Conservation (phyloP, 306 rosid genomes). For the Prunus salicina region DNA sequence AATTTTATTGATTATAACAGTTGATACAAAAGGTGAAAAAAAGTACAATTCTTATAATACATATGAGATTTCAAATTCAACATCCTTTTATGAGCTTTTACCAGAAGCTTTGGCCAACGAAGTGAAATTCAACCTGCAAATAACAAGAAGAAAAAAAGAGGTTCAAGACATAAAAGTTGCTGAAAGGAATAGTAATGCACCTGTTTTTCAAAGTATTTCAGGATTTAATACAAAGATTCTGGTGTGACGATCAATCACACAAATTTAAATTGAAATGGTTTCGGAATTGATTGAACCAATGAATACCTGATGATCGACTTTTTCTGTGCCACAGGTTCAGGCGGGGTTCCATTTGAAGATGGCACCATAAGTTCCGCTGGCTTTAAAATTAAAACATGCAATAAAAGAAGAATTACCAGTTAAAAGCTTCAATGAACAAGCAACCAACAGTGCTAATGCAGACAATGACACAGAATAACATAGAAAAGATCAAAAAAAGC, state of each 20-base stretch:
- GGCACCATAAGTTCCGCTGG: slow-evolving; percentile 71
- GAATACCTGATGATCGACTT: slow-evolving; percentile 79
- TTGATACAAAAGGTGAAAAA: slow-evolving; percentile 26
- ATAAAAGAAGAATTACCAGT: slow-evolving; percentile 3
- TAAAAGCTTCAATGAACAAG: slow-evolving; percentile 23
- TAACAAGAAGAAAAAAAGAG: not conserved
- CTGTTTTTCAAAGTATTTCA: not conserved
- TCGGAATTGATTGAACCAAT: not conserved
- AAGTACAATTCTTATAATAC: slow-evolving; percentile 5
- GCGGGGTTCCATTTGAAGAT: slow-evolving; percentile 29
- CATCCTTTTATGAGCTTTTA: slow-evolving; percentile 44
- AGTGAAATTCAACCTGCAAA: slow-evolving; percentile 80
- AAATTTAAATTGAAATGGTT: not conserved
- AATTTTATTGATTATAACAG: slow-evolving; percentile 3
- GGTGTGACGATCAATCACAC: not conserved
- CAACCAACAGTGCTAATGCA: not conserved
- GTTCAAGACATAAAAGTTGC: slow-evolving; percentile 12
- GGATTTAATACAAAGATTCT: not conserved
- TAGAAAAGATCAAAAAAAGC: not conserved
- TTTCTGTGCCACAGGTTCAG: slow-evolving; percentile 43
- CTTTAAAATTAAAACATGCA: slow-evolving; percentile 31
- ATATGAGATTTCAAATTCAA: slow-evolving; percentile 3
- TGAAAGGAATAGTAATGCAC: not conserved
- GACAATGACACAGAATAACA: not conserved
- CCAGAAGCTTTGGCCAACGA: slow-evolving; percentile 70